Base-by-base conservation (phyloP, 345 rosid species). In the Mangifera indica region DNA sequence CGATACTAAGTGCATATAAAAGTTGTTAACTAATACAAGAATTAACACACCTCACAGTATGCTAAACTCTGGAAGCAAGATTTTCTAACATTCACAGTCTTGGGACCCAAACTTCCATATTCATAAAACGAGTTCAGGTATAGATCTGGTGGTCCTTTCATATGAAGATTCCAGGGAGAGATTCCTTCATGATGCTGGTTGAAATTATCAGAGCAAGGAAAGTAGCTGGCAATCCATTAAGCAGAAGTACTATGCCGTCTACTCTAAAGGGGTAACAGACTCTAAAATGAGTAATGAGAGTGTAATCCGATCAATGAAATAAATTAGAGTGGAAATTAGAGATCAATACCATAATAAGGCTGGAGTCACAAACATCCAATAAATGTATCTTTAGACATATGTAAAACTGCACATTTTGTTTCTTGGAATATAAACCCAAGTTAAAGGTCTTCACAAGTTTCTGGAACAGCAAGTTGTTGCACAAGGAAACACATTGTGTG, bases 41-140 rank as follows among this genome's bases (percentile, higher is more conserved):
- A 60, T 34, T 71, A 62, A 60, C 67, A 51, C 72, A 84, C 88
- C 88, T 87, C 90, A 60, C 84, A 81, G 66, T 77, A 79, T 34
- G 76, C 77, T 60, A 84, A 67, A 52, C 70, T 80, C 88, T 74
- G 78, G 57, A 72, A 86, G 76, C 82, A 86, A 42, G 80, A 75
- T 44, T 44, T 69, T 42, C 15, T 51, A 44, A 69, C 73, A 49
- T 70, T 74, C 49, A 67, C 74, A 21, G 72, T 74, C 73, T 67
- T 84, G 67, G 74, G 72, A 63, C 79, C 79, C 51, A 79, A 70
- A 24, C 74, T 80, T 51, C 77, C 76, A 52, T 79, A 76, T 67
- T 87, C 88, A 72, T 82, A 79, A 87, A 66, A 76, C 84, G 80
- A 10, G 88, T 84, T 24, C 87, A 87, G 37, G 82, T 60, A 66